Conservation (phyloP, 1,284 basidiomycete genomes). For the Termitomyces sp. region DNA sequence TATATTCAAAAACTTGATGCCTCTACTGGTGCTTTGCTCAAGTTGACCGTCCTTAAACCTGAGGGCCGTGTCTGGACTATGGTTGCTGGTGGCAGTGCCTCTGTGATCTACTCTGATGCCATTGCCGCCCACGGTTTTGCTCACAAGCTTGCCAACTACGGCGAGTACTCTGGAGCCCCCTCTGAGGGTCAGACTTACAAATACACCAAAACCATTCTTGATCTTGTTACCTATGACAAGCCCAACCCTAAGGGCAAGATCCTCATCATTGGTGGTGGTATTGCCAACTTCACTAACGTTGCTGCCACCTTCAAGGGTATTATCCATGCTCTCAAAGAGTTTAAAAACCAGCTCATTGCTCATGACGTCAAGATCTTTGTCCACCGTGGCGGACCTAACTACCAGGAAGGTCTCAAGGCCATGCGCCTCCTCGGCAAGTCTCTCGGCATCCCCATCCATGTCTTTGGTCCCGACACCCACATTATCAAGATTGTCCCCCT, state of each 20-base stretch:
- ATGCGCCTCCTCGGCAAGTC: constrained; percentile 98
- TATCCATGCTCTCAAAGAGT: constrained; percentile 95
- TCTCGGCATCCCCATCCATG: constrained; percentile 94
- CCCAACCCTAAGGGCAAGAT: constrained; percentile 89
- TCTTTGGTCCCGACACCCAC: constrained; percentile 97
- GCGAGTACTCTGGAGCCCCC: constrained; percentile 98
- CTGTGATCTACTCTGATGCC: constrained; percentile 90
- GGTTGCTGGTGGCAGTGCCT: constrained; percentile 89
- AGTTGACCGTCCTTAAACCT: constrained; percentile 94
- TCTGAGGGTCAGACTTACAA: constrained; percentile 99
- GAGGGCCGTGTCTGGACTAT: constrained; percentile 98
- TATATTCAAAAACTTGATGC: constrained; percentile 98
- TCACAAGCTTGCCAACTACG: constrained; percentile 98
- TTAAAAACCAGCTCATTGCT: constrained; percentile 78
- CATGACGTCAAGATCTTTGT: constrained; percentile 94
- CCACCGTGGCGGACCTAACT: constrained; percentile 98
- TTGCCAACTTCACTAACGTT: constrained; percentile 99
- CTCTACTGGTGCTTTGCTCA: constrained; percentile 96
- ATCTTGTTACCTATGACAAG: constrained; percentile 90
- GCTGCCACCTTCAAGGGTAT: constrained; percentile 99
- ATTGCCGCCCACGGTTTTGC: constrained; percentile 97
- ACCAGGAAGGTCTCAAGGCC: constrained; percentile 98
- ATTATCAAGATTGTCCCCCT: constrained; percentile 99
- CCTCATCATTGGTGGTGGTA: constrained; percentile 99
- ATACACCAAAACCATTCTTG: constrained; percentile 98